Evolutionary conservation across 2,329 filamentous ascomycete genomes (phyloP), one percentile per base, ranked within the genome.

Genomic region (Lachnellula subtilissima): DNA sequence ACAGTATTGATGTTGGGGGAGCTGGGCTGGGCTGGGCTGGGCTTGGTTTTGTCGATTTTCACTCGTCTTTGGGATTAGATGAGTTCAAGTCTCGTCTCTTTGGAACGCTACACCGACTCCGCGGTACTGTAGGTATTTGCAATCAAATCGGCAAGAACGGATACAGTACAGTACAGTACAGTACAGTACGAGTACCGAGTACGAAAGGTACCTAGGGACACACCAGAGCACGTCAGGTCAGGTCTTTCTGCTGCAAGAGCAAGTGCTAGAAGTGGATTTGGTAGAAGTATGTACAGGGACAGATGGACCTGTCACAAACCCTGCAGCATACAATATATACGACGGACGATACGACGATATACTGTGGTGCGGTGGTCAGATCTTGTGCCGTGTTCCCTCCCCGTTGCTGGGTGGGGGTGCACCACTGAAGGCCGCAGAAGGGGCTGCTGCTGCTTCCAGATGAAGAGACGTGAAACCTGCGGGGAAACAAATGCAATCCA

Each of bases 391-490:
- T 46, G 25, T 39, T 52, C 50, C 25, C 25, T 35, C 22, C 11
- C 42, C n/a, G 7, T 52, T 35, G 37, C 25, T 23, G 23, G 19
- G 23, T 42, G 23, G 17, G 17, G 17, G 23, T 52, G 42, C 28
- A 22, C 9, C 28, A 9, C 28, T 32, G 4, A 23, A 48, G 54
- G 54, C 48, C 50, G 54, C 48, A 57, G 49, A 56, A 22, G 19
- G 43, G 48, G 47, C 35, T 47, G 47, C 50, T 47, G 19, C 19
- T 19, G 19, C 19, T 19, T 48, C 57, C 50, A 45, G 52, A 53
- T 52, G 40, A 52, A 55, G 48, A 15, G 48, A 17, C 8, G 48
- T 56, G 58, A 58, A 57, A 60, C 48, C 48, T 53, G 55, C 46
- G 58, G 58, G 53, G 53, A 54, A 60, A 54, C 52, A 36, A 32